Conservation (phyloP, 2,329 filamentous ascomycete species). For the Aspergillus ochraceoroseus region DNA sequence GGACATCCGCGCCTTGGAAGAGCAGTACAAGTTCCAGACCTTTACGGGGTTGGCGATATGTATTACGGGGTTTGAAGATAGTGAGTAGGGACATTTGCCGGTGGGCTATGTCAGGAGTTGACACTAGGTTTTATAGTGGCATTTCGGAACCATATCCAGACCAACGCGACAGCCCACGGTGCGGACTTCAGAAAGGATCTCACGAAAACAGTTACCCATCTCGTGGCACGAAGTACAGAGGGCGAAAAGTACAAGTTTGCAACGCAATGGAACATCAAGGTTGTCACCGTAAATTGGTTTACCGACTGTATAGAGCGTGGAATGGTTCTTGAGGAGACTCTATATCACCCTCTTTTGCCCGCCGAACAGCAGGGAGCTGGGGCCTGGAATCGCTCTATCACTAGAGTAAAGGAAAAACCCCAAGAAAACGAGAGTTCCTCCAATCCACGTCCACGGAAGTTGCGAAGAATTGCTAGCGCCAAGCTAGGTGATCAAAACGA, state of each 20-base stretch:
- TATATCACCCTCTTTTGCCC: slow-evolving; percentile 72
- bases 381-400: slow-evolving; percentile 61
- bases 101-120: neutral
- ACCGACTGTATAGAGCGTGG: slow-evolving; percentile 74
- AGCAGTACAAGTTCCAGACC: slow-evolving; percentile 45
- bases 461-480: slow-evolving; percentile 80
- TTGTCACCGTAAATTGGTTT: slow-evolving; percentile 82
- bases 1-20: slow-evolving; percentile 65
- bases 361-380: slow-evolving; percentile 67
- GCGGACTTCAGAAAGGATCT: slow-evolving; percentile 84
- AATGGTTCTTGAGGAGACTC: slow-evolving; percentile 84
- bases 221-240: slow-evolving; percentile 71
- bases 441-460: slow-evolving; percentile 66
- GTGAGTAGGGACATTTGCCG: slow-evolving; percentile 38
- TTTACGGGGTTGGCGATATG: slow-evolving; percentile 57
- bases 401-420: slow-evolving; percentile 23
- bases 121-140: slow-evolving; percentile 43
- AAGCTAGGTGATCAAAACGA: slow-evolving; percentile 75
- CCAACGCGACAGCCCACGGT: slow-evolving; percentile 63
- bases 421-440: slow-evolving; percentile 44
- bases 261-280: slow-evolving; percentile 71
- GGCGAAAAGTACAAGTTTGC: slow-evolving; percentile 90
- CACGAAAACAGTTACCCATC: slow-evolving; percentile 77
- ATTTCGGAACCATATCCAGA: slow-evolving; percentile 65
- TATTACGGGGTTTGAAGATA: slow-evolving; percentile 65